Percentiles rank a stretch among this genome's conserved stretches.
These are phyloP conservation scores for Globisporangium paroecandrum DNA, from an alignment of 352 stramenopile genomes.

Conservation along the genomic window DNA sequence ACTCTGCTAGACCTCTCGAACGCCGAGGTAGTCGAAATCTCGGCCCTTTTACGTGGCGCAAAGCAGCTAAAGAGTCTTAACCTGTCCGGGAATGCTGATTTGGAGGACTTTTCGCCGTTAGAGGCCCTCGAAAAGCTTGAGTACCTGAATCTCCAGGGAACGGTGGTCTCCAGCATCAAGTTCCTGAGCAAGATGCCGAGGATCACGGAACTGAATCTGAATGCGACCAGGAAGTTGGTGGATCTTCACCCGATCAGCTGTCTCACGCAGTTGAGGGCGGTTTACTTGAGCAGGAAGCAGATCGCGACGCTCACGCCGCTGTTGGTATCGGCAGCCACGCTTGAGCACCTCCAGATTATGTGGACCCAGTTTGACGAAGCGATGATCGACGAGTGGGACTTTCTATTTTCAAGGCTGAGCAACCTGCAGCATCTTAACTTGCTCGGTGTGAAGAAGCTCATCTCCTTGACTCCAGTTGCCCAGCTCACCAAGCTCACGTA, in stretches of 20 bases:
- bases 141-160: not conserved
- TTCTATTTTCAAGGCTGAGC: not conserved
- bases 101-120: not conserved
- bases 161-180: not conserved
- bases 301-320: not conserved
- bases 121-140: not conserved
- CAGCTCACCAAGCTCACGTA: constrained; percentile 9
- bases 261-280: not conserved
- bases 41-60: not conserved
- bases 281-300: constrained; percentile 2
- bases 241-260: constrained; percentile 6
- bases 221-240: not conserved
- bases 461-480: not conserved
- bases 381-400: not conserved
- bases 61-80: not conserved
- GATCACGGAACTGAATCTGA: constrained; percentile 1
- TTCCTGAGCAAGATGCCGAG: not conserved
- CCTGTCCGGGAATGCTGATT: not conserved
- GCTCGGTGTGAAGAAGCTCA: not conserved
- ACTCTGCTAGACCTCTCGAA: not conserved
- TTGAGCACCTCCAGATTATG: not conserved
- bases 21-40: not conserved
- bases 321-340: not conserved
- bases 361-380: constrained; percentile 2
- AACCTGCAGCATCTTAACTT: not conserved